Conservation (phyloP, 768 basidiomycete genomes). For the Suillus spraguei region DNA sequence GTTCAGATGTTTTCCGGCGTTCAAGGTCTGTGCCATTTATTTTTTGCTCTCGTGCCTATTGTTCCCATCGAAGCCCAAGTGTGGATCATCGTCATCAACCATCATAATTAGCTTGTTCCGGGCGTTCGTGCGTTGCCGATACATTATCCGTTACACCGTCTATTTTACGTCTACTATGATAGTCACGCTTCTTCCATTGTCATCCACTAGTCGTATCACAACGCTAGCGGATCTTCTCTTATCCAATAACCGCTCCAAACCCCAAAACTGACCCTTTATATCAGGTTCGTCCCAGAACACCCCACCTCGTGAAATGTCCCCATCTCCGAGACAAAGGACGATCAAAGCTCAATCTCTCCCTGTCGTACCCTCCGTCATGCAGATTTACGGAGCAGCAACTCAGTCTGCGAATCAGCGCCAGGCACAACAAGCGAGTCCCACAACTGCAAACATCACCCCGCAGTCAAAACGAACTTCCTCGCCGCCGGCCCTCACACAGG, state of each 20-base stretch:
- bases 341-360: conserved; percentile 65
- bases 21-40: conserved; percentile 46
- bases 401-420: conserved; percentile 41
- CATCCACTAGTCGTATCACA: conserved; percentile 2
- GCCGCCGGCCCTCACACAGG: conserved; percentile 36
- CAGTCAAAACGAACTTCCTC: conserved; percentile 36
- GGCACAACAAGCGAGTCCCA: conserved; percentile 37
- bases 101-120: conserved; percentile 21
- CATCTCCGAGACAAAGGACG: conserved; percentile 53
- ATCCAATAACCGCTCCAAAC: conserved; percentile 5
- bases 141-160: conserved; percentile 35
- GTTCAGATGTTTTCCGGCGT: conserved; percentile 47
- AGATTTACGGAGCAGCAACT: conserved; percentile 46
- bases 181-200: conserved; percentile 12
- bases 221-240: conserved; percentile 17
- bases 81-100: conserved; percentile 13
- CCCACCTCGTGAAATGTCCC: conserved; percentile 44
- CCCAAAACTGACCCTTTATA: conserved; percentile 13
- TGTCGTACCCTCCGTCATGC: conserved; percentile 57
- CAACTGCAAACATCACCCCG: conserved; percentile 34
- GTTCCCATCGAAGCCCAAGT: conserved; percentile 16
- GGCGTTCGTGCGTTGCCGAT: conserved; percentile 10
- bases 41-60: conserved; percentile 22
- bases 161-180: conserved; percentile 32
- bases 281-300: conserved; percentile 32